Percentiles rank a stretch among this genome's conserved stretches.
phyloP scores from a whole-genome alignment of 2,329 filamentous ascomycete species.

The Scedosporium dehoogii region DNA sequence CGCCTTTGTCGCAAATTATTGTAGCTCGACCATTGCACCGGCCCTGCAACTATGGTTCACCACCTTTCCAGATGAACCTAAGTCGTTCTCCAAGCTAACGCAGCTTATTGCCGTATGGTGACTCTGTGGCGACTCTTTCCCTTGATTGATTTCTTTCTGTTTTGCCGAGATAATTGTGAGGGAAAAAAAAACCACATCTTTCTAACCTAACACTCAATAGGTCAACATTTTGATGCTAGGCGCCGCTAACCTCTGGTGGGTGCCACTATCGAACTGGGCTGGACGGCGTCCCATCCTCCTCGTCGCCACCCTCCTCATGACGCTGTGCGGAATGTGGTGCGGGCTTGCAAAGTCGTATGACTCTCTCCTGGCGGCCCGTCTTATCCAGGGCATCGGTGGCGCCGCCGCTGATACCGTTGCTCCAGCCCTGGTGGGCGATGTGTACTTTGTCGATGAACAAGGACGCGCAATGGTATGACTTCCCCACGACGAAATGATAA shows the following conservation, averaged over 20 bases:
- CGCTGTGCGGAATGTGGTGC: constrained; percentile 17
- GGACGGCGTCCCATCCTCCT: constrained; percentile 23
- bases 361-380: constrained; percentile 65
- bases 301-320: constrained; percentile 18
- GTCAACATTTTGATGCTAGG: constrained; percentile 23
- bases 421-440: constrained; percentile 78
- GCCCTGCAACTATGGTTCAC: constrained; percentile 21
- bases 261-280: constrained; percentile 24
- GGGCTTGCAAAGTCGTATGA: constrained; percentile 35
- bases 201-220: constrained; percentile 10
- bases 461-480: constrained; percentile 61
- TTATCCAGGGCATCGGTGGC: constrained; percentile 77
- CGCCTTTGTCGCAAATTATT: constrained; percentile 24
- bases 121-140: no score
- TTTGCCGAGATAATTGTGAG: not conserved
- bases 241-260: constrained; percentile 23
- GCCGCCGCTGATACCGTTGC: constrained; percentile 86
- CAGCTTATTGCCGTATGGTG: constrained; percentile 20
- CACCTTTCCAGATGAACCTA: constrained; percentile 17
- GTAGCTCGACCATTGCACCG: constrained; percentile 20
- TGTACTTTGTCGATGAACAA: constrained; percentile 80
- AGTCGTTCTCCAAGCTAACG: constrained; percentile 16
- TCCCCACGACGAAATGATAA: no score
- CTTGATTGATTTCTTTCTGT: not conserved
- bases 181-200: not conserved